These are phyloP conservation scores for Dendrothele bispora DNA, from an alignment of 768 basidiomycete species.

Conservation along the genomic window DNA sequence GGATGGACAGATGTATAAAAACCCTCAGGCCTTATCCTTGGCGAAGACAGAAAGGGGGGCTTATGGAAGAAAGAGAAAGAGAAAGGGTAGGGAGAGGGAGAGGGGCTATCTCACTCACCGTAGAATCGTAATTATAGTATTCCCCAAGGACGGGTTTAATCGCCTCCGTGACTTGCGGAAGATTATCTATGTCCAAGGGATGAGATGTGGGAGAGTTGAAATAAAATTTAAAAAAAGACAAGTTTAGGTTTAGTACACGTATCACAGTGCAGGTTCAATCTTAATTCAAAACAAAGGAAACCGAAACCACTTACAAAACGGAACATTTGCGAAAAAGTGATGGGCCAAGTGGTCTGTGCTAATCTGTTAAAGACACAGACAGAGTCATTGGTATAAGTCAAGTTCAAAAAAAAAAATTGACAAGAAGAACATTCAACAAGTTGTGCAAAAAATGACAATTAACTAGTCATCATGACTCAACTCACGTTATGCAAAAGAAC, in stretches of 20 bases:
- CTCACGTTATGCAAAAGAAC: constrained; percentile 57
- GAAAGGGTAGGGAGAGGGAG: too few relatives aligned
- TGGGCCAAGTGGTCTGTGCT: constrained; percentile 56
- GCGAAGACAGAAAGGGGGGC: too few relatives aligned
- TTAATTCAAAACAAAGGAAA: not conserved
- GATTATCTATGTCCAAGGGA: constrained; percentile 40
- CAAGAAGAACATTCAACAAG: not conserved
- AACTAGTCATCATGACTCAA: constrained; percentile 1
- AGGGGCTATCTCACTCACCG: too few relatives aligned
- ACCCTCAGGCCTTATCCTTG: too few relatives aligned
- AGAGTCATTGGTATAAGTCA: too few relatives aligned
- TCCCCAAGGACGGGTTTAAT: constrained; percentile 51
- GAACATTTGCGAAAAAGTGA: constrained; percentile 58
- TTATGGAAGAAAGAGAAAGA: too few relatives aligned
- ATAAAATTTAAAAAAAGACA: not conserved
- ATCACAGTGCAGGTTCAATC: constrained; percentile 1
- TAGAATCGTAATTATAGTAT: constrained; percentile 59
- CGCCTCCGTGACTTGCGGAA: constrained; percentile 44
- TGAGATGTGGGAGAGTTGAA: not conserved
- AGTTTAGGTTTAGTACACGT: not conserved
- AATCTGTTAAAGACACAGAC: constrained; percentile 34
- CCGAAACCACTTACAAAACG: constrained; percentile 54
- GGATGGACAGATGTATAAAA: too few relatives aligned
- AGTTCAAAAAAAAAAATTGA: not conserved
- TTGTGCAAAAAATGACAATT: not conserved